Evolutionary conservation across 1,284 basidiomycete species (phyloP), one percentile per base, ranked within the genome.

Genomic region (Ceratobasidium sp.): DNA sequence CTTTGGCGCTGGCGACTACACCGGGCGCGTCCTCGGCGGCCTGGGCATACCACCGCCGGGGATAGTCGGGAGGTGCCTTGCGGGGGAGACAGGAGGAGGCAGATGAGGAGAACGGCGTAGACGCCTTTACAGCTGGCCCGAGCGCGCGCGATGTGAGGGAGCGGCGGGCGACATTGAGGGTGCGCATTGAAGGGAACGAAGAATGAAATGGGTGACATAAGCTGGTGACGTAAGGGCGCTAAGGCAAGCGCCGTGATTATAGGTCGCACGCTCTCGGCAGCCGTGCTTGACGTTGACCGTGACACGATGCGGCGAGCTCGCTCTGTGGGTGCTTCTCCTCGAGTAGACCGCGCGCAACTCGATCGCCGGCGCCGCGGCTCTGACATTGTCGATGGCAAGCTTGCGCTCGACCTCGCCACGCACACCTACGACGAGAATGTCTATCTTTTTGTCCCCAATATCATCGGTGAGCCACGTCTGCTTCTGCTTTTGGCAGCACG

Each of bases 401-500:
- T 89, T 75, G 92, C 92, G 4, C 88, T 94, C 34, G 92, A 92
- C 80, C 87, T 94, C 64, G 92, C 92, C n/a, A 93, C 92, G 7
- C 92, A 94, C 82, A 86, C 89, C 1, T 92, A 92, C 79, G 89
- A 90, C 48, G 95, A 98, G 84, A 97, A 97, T 83, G 92, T 98
- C 77, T 98, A 95, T 83, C 88, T 98, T 77, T 99, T 98, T 84
- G 89, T 96, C 27, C 96, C 97, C 72, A 99, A 99, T 83, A 86
- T 99, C 80, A 98, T 99, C 82, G 96, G 93, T 90, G 88, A 82
- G 41, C 79, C 54, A 58, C 54, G 54, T 27, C 43, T 64, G n/a
- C 31, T 9, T 24, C 34, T 68, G 16, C 2, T 9, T 16, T 56
- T 39, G 54, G 5, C 13, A 9, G 22, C 13, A 19, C 19, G 31